Evolutionary conservation across 2,329 filamentous ascomycete species (phyloP), one percentile per base, ranked within the genome.

Genomic region (Cercospora sesami): DNA sequence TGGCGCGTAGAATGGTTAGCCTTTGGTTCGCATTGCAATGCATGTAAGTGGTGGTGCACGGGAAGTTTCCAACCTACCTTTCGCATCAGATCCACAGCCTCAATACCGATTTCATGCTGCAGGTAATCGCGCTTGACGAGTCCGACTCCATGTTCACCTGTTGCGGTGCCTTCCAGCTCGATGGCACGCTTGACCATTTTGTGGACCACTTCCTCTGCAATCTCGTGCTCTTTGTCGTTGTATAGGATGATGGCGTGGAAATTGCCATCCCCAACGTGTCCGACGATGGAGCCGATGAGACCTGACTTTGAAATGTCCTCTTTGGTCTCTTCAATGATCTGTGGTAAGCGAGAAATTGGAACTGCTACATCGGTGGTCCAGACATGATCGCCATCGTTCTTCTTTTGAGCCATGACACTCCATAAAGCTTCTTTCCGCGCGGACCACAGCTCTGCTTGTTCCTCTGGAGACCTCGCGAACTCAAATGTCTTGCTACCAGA

Each of bases 321-420:
- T 75, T 91, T 91, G 1, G 91, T 93, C 79, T 90, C 86, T 78
- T 93, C 91, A 60, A 94, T 91, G 64, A 93, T 90, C 71, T 91
- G 87, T 1, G 91, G 87, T 69, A 94, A 80, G 45, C 84, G 83
- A 16, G 88, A 91, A 59, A 94, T 87, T 0, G 91, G 91, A 0
- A 94, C 91, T 0, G 91, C 91, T 21, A 94, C 91, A 76, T 94
- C 91, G 0, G 91, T 94, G 0, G 90, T 92, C 91, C 91, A 93
- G 28, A 93, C 86, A 64, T 87, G 87, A 72, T 90, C 86, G 2
- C 84, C 83, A 0, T 85, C 84, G 26, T 86, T 81, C 60, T 86
- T 83, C 67, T 84, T 85, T 79, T 89, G 86, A 0, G 89, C 88
- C 79, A 91, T 87, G 55, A 91, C 86, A 65, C 87, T 89, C 88